Base-by-base conservation (phyloP, 164 flowering plant genomes). In the Tetracentron sinense region DNA sequence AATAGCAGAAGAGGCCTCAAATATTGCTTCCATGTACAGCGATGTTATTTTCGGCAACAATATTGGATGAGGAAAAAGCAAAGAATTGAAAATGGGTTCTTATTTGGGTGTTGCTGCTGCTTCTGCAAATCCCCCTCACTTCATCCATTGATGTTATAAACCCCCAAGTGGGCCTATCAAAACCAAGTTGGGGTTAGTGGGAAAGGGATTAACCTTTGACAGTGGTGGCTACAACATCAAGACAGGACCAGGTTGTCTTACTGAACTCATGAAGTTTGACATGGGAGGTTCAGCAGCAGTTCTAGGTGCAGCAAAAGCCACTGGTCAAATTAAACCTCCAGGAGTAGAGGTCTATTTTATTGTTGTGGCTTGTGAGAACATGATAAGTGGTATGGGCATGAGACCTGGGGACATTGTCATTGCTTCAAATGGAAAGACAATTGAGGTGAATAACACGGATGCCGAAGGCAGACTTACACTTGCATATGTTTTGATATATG, bases 221-320 rank as follows among this genome's bases (percentile, higher is more conserved):
- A 94, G 98, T 77, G 98, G 98, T 55, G 98, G 98, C 83, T 93
- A 93, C 90, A 93, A 93, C 79, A 89, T 93, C n/a, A n/a, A n/a
- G n/a, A n/a, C n/a, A n/a, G n/a, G n/a, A n/a, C n/a, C n/a, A n/a
- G n/a, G n/a, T n/a, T 85, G 89, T 74, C 75, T 67, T 2, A 89
- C 90, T 72, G 97, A 93, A 76, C 80, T 83, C 62, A 93, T n/a
- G n/a, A n/a, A n/a, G n/a, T n/a, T n/a, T n/a, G n/a, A n/a, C n/a
- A n/a, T n/a, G n/a, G n/a, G n/a, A n/a, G n/a, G n/a, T n/a, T n/a
- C n/a, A n/a, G n/a, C n/a, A n/a, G n/a, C n/a, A n/a, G n/a, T n/a
- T n/a, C n/a, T n/a, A n/a, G n/a, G n/a, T n/a, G n/a, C n/a, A n/a
- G n/a, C n/a, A n/a, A n/a, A n/a, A n/a, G n/a, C 96, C 68, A 81